Evolutionary conservation across 805 yeast genomes (phyloP).

Genomic region (Lachancea sp.): DNA sequence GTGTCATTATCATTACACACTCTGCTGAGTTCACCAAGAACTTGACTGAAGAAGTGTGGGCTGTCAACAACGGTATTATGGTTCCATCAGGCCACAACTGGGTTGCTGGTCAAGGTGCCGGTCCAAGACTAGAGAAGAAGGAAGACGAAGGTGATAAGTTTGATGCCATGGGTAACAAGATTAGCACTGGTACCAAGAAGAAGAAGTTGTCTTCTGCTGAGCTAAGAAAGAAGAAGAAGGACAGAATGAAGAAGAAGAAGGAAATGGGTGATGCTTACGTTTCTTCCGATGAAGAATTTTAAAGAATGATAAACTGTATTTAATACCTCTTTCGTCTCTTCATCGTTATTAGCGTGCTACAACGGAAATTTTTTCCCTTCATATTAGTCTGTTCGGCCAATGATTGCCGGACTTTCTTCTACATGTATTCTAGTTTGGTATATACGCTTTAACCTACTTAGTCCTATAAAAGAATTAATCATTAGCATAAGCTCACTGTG

Average conservation of each 20-base stretch:
- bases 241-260: constrained; percentile 99
- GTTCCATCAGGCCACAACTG: constrained; percentile 99
- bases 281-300: constrained; percentile 88
- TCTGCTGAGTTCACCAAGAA: constrained; percentile 99
- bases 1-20: constrained; percentile 99
- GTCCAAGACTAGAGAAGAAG: constrained; percentile 98
- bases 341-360: constrained; percentile 2
- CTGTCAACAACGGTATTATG: constrained; percentile 96
- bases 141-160: constrained; percentile 95
- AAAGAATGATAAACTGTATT: constrained; percentile 30
- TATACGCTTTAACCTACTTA: constrained; percentile 11
- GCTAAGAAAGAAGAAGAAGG: constrained; percentile 99
- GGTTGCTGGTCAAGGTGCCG: constrained; percentile 99
- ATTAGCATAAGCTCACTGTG: background rate
- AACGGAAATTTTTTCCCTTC: constrained; percentile 1
- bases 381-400: constrained; percentile 1
- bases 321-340: constrained; percentile 11
- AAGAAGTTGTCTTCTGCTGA: constrained; percentile 97
- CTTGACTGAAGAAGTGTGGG: constrained; percentile 99
- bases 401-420: constrained; percentile 2
- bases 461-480: too few species aligned
- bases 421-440: constrained; percentile 11
- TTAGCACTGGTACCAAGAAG: constrained; percentile 93
- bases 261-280: constrained; percentile 98
- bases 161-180: constrained; percentile 99